phyloP scores from a whole-genome alignment of 225 moss, liverwort and hornwort species.

The Physcomitrellopsis africana region DNA sequence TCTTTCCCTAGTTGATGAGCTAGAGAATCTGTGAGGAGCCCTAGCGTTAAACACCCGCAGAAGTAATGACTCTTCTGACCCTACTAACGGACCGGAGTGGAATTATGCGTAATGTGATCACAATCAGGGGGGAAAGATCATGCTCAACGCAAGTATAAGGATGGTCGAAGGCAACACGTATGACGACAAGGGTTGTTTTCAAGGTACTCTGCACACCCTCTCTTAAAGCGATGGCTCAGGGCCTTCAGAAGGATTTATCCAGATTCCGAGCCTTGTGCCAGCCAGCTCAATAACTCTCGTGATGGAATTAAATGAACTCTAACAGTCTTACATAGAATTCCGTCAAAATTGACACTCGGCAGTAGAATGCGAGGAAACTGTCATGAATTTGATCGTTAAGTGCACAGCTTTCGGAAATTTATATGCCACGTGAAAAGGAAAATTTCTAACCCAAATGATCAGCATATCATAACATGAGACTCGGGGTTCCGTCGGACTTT shows the following conservation, averaged over 20 bases:
- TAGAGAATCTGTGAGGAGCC: no score
- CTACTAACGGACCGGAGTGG: no score
- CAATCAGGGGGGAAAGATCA: no score
- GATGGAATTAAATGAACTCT: no score
- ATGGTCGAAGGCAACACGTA: background rate
- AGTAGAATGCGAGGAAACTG: background rate
- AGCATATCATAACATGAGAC: no score
- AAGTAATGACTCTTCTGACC: no score
- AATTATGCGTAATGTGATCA: no score
- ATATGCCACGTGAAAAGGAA: background rate
- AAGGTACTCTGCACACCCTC: background rate
- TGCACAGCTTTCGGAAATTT: background rate
- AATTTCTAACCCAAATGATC: no score
- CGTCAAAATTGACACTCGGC: background rate
- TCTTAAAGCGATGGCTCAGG: background rate
- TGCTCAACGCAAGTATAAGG: background rate
- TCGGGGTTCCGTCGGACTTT: no score
- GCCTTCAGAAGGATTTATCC: background rate
- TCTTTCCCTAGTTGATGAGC: no score
- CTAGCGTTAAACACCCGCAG: no score
- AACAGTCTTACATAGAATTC: background rate
- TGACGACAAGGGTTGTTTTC: background rate
- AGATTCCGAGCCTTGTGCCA: background rate
- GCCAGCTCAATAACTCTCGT: conserved; percentile 4
- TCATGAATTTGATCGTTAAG: background rate